Evolutionary conservation across 2,329 filamentous ascomycete species (phyloP).

Genomic region (Plenodomus biglobosus): DNA sequence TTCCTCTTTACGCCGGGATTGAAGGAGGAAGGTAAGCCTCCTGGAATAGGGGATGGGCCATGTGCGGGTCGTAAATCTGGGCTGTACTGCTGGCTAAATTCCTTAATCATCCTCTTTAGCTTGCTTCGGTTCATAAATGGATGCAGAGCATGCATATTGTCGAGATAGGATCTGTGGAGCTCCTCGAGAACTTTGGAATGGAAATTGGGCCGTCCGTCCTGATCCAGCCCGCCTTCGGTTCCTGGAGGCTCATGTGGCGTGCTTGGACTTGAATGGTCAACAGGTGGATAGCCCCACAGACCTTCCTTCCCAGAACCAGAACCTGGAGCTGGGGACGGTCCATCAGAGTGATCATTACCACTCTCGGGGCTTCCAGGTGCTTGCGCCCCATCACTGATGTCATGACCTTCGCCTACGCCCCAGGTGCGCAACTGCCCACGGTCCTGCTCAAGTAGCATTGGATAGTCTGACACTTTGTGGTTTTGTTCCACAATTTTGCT

Average conservation of each 20-base stretch:
- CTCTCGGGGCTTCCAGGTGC: conserved; percentile 37
- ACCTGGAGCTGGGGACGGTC: conserved; percentile 45
- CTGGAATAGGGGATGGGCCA: conserved; percentile 27
- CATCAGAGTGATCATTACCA: conserved; percentile 43
- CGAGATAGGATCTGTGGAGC: conserved; percentile 59
- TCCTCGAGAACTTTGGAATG: conserved; percentile 53
- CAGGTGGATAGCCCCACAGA: conserved; percentile 54
- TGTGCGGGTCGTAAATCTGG: conserved; percentile 27
- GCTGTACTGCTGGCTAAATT: conserved; percentile 43
- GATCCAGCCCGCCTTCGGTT: conserved; percentile 53
- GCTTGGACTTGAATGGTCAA: conserved; percentile 42
- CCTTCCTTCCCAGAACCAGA: conserved; percentile 37
- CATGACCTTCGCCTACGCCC: conserved; percentile 75
- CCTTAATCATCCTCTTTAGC: conserved; percentile 57
- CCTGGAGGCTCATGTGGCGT: conserved; percentile 39
- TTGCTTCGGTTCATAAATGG: conserved; percentile 61
- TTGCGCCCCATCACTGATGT: conserved; percentile 55
- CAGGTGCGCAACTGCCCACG: conserved; percentile 74
- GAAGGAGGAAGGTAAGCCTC: conserved; percentile 17
- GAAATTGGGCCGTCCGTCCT: conserved; percentile 57
- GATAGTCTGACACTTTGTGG: conserved; percentile 61
- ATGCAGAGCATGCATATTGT: conserved; percentile 64
- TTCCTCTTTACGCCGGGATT: conserved; percentile 40
- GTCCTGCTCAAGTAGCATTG: conserved; percentile 72
- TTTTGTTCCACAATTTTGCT: conserved; percentile 72